Conservation (phyloP, 306 rosid genomes). For the Prinsepia uniflora region DNA sequence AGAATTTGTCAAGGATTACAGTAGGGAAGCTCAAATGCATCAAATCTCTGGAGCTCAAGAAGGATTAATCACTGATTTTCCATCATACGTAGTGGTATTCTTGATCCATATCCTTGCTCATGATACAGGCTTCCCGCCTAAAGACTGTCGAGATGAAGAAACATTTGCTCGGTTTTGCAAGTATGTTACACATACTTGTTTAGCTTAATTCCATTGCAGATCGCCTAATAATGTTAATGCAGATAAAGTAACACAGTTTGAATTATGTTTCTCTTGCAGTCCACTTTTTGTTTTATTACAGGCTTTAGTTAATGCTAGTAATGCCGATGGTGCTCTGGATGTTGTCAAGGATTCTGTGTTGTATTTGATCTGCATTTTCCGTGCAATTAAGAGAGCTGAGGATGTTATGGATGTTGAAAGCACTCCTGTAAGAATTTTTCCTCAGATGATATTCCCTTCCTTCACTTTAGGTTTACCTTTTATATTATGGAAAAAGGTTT, state of each 20-base stretch:
- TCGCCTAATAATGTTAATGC: slow-evolving; percentile 13
- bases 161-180: slow-evolving; percentile 62
- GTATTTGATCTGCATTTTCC: slow-evolving; percentile 60
- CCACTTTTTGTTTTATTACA: slow-evolving; percentile 71
- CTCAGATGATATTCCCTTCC: slow-evolving; percentile 3
- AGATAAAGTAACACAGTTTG: slow-evolving; percentile 24
- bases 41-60: slow-evolving; percentile 52
- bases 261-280: slow-evolving; percentile 53
- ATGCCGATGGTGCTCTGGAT: slow-evolving; percentile 53
- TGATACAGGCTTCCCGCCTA: slow-evolving; percentile 51
- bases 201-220: slow-evolving; percentile 13
- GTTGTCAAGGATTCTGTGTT: slow-evolving; percentile 48
- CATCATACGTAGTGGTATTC: slow-evolving; percentile 72
- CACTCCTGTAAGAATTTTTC: slow-evolving; percentile 53
- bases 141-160: slow-evolving; percentile 54
- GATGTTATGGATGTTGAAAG: slow-evolving; percentile 54
- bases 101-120: slow-evolving; percentile 77
- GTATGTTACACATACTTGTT: slow-evolving; percentile 28
- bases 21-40: slow-evolving; percentile 46
- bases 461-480: slow-evolving; percentile 12
- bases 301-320: slow-evolving; percentile 47
- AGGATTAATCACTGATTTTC: slow-evolving; percentile 48
- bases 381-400: slow-evolving; percentile 81
- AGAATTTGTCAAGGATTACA: slow-evolving; percentile 77
- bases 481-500: background rate